A percentile compares a stretch with the other conserved stretches of the same genome.
Conservation (phyloP, 371 early-diverging fungal genomes). For the Actinomortierella ambigua region DNA sequence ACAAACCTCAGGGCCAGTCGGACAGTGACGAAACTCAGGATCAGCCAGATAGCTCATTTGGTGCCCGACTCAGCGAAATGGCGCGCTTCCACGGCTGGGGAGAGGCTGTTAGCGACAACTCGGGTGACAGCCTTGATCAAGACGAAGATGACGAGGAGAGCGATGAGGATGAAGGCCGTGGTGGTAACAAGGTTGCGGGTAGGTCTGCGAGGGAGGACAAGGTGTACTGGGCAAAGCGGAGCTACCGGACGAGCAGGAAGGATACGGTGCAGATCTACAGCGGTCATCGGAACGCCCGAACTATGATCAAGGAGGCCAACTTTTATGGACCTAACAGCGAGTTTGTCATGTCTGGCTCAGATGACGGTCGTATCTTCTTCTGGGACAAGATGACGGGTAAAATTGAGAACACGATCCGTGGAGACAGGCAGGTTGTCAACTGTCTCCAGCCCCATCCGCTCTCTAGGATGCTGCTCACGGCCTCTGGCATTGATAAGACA, state of each 20-base stretch:
- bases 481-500: constrained; percentile 75
- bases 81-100: too few relatives aligned
- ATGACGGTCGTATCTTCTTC: constrained; percentile 76
- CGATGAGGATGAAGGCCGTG: constrained; percentile 2
- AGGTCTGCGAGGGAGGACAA: not conserved
- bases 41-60: not conserved
- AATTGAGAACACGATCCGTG: constrained; percentile 68
- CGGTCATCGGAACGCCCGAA: constrained; percentile 31
- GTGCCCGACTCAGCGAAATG: not conserved
- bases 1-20: constrained; percentile 3
- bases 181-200: not conserved
- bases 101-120: too few relatives aligned
- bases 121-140: constrained; percentile 1
- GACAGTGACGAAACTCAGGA: not conserved
- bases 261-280: constrained; percentile 29
- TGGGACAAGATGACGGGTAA: constrained; percentile 73
- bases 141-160: constrained; percentile 10
- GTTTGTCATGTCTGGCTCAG: constrained; percentile 80
- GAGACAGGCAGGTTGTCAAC: constrained; percentile 50
- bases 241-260: constrained; percentile 17
- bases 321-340: constrained; percentile 72
- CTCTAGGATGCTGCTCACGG: constrained; percentile 26
- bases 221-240: constrained; percentile 26
- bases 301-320: constrained; percentile 76
- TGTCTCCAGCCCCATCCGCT: constrained; percentile 30